phyloP scores from a whole-genome alignment of 2,329 filamentous ascomycete species.

The Epichloe glyceriae region DNA sequence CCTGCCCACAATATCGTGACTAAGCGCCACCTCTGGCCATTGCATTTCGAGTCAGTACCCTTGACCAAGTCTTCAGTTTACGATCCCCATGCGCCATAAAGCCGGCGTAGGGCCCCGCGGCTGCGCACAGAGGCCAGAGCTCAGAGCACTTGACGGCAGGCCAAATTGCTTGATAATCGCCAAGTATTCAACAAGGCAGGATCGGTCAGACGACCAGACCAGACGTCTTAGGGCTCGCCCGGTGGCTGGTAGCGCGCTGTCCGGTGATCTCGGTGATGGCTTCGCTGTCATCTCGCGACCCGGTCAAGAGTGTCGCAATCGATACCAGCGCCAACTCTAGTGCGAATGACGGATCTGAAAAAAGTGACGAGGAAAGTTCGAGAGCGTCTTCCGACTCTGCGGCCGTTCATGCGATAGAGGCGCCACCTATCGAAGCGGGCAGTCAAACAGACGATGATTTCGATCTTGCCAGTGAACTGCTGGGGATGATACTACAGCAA shows the following conservation, averaged over 20 bases:
- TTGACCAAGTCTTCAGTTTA: too few species aligned
- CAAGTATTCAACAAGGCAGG: too few species aligned
- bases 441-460: constrained; percentile 4
- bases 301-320: background rate
- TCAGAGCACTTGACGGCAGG: too few species aligned
- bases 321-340: background rate
- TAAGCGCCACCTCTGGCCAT: background rate
- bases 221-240: background rate
- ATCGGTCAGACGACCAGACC: too few species aligned
- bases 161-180: too few species aligned
- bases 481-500: constrained; percentile 3
- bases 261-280: background rate
- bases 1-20: background rate
- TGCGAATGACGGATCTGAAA: background rate
- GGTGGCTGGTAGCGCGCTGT: background rate
- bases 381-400: background rate
- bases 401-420: constrained; percentile 1
- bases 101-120: too few species aligned
- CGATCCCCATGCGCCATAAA: too few species aligned
- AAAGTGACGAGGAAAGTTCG: background rate
- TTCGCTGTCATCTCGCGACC: background rate
- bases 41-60: background rate
- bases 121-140: too few species aligned
- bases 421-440: background rate
- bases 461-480: constrained; percentile 1